Evolutionary conservation across 192 early-diverging fungal genomes (phyloP).

Genomic region (Coemansia sp.): DNA sequence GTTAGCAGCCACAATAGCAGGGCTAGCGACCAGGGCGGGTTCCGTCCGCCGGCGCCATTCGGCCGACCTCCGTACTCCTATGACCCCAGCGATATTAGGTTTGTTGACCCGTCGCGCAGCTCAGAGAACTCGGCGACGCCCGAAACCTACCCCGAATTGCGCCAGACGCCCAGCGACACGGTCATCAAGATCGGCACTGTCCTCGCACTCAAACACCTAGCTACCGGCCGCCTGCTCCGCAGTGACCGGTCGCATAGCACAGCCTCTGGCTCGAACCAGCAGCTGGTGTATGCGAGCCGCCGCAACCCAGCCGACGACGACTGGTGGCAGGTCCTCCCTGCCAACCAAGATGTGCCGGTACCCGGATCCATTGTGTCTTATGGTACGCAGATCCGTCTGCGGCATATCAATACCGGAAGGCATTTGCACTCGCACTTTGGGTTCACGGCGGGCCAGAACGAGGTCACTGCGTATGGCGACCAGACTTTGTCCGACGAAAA

Average conservation of each 20-base stretch:
- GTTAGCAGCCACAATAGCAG: conserved; percentile 23
- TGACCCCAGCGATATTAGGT: conserved; percentile 29
- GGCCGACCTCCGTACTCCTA: conserved; percentile 37
- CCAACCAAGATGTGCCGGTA: conserved; percentile 39
- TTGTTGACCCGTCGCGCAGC: conserved; percentile 42
- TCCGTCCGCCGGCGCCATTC: conserved; percentile 40
- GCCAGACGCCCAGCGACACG: conserved; percentile 39
- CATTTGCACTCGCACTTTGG: conserved; percentile 62
- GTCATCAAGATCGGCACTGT: conserved; percentile 46
- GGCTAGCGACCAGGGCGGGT: conserved; percentile 15
- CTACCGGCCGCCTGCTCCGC: conserved; percentile 57
- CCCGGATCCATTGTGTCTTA: conserved; percentile 52
- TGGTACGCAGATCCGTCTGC: conserved; percentile 57
- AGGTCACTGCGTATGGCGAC: conserved; percentile 60
- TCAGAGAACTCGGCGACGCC: conserved; percentile 43
- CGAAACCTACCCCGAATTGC: conserved; percentile 44
- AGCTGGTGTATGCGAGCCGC: conserved; percentile 55
- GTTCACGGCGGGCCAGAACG: conserved; percentile 56
- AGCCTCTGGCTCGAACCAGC: conserved; percentile 57
- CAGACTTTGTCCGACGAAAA: conserved; percentile 56
- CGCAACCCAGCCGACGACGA: conserved; percentile 49
- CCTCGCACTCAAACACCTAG: conserved; percentile 61
- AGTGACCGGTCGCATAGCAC: conserved; percentile 50
- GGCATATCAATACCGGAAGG: conserved; percentile 52
- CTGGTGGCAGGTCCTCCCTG: conserved; percentile 61